Evolutionary conservation across 2,329 filamentous ascomycete genomes (phyloP), one percentile per base, ranked within the genome.

Genomic region (Fusarium buharicum): DNA sequence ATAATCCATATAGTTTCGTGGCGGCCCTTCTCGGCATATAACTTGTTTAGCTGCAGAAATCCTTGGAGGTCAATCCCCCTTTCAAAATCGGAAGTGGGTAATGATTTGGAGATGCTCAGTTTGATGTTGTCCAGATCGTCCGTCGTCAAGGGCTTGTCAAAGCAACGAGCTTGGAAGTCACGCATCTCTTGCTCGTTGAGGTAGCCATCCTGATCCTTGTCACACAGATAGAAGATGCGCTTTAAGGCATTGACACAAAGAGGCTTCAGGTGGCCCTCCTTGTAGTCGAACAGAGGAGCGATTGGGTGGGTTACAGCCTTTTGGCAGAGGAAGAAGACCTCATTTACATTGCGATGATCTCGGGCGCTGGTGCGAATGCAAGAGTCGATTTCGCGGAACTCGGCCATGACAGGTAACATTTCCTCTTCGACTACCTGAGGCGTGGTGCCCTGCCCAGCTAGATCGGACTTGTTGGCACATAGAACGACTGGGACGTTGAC

Each of bases 1-100:
- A 99, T 97, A 59, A 96, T 93, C 95, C 95, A 99, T 38, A 98
- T 95, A 0, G 95, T 99, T 77, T 99, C 95, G 73, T 99, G 95
- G 12, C 95, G 90, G 12, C 95, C 95, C 74, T 98, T 98, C 74
- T 98, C 94, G 0, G 93, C 95, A 74, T 97, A 99, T 55, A 98
- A 86, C 77, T 93, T 97, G 79, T 98, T 98, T 34, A 99, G 80
- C 65, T 94, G 86, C 44, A 99, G 78, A 71, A 99, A 99, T 0
- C 92, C 93, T 33, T 84, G 84, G 65, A 91, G 85, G 62, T 93
- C 90, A 64, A 99, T 91, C 1, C 94, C 95, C 37, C 82, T 85
- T 27, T 87, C 83, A 3, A 86, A 82, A 20, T 86, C 83, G 1
- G 87, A 85, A 4, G 83, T 81, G 0, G 89, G 86, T 2, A 87